Evolutionary conservation across 257 asterid genomes (phyloP).

Genomic region (Euphrasia confusa): DNA sequence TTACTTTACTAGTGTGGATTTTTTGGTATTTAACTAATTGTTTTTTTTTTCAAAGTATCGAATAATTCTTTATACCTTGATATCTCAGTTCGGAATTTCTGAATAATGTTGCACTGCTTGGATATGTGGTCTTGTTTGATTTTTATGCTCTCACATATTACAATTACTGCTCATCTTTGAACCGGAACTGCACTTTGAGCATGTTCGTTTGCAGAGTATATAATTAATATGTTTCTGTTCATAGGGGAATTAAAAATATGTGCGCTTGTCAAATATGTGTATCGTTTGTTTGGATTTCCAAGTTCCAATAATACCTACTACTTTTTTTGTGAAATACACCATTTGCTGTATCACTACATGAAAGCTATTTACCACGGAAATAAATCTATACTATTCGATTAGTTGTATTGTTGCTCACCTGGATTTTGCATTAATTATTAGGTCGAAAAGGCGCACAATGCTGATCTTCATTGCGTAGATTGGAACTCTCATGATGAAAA

Average conservation of each 20-base stretch:
- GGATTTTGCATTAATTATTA: constrained; percentile 31
- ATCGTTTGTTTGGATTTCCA: constrained; percentile 5
- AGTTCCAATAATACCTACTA: not conserved
- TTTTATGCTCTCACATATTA: constrained; percentile 6
- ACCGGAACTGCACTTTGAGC: not conserved
- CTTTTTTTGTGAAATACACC: constrained; percentile 14
- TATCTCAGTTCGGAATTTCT: not conserved
- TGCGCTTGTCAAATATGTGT: constrained; percentile 1
- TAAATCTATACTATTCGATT: constrained; percentile 21
- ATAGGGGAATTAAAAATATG: not conserved
- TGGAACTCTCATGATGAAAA: constrained; percentile 93
- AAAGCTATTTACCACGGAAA: constrained; percentile 17
- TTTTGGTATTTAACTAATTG: not conserved
- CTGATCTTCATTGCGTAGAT: constrained; percentile 98
- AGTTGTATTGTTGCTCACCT: constrained; percentile 22
- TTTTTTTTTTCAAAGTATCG: not conserved
- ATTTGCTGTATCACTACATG: not conserved
- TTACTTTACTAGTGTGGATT: not conserved
- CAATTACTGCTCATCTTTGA: not conserved
- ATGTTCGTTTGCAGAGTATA: not conserved
- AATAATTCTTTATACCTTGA: not conserved
- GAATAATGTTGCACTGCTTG: not conserved
- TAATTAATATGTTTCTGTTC: not conserved
- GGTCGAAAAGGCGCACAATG: constrained; percentile 95
- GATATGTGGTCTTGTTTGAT: not conserved